These are phyloP conservation scores for Lactifluus volemus DNA, from an alignment of 768 basidiomycete species.

Conservation along the genomic window DNA sequence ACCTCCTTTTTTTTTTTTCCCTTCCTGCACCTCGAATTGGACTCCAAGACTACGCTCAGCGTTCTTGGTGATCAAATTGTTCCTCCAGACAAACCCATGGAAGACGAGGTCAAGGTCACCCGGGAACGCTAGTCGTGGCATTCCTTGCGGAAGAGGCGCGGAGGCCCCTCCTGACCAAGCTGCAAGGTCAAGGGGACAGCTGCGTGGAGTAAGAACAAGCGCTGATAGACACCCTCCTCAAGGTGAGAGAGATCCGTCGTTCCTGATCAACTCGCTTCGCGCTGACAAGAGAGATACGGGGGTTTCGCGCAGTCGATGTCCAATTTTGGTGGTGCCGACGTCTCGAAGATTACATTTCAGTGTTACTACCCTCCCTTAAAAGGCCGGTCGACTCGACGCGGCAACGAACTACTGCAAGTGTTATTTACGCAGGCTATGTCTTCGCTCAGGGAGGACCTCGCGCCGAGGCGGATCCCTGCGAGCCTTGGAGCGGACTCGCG, in stretches of 20 bases:
- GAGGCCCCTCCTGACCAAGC: constrained; percentile 30
- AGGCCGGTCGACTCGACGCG: constrained; percentile 27
- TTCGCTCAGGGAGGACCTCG: constrained; percentile 19
- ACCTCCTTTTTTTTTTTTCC: too few species aligned
- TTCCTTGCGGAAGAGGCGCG: constrained; percentile 36
- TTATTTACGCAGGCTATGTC: constrained; percentile 33
- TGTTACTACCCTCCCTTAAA: constrained; percentile 39
- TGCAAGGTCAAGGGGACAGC: too few species aligned
- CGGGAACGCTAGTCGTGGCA: too few species aligned
- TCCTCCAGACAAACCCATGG: constrained; percentile 26
- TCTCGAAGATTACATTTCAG: constrained; percentile 40
- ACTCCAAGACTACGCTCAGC: too few species aligned
- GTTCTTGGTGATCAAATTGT: too few species aligned
- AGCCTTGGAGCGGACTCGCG: constrained; percentile 26
- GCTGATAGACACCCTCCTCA: constrained; percentile 30
- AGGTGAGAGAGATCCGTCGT: too few species aligned
- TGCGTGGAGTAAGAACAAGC: constrained; percentile 39
- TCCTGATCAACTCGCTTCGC: too few species aligned
- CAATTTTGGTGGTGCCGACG: constrained; percentile 26
- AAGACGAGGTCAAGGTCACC: too few species aligned
- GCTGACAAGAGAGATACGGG: constrained; percentile 25
- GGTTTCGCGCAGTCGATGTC: constrained; percentile 30
- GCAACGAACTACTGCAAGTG: constrained; percentile 33
- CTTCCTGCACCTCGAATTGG: constrained; percentile 48
- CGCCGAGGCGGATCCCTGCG: constrained; percentile 23